These are phyloP conservation scores for Aegilops sharonensis DNA, from an alignment of 176 grass and related monocot species.

Conservation along the genomic window DNA sequence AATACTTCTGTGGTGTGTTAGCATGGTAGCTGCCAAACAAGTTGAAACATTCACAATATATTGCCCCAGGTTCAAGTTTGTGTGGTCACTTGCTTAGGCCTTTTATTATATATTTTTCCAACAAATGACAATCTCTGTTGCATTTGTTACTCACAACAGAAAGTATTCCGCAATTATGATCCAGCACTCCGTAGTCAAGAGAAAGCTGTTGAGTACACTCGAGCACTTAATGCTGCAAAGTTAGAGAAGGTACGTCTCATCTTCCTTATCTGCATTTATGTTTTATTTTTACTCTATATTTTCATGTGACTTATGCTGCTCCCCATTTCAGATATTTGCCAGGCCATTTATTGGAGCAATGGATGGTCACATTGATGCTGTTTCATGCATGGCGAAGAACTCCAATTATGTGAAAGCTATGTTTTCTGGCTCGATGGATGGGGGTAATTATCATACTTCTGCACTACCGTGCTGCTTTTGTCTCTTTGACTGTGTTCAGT, in stretches of 20 bases:
- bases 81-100: not conserved
- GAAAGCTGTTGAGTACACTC: slow-evolving; percentile 86
- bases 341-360: slow-evolving; percentile 95
- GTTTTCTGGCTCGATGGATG: slow-evolving; percentile 97
- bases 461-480: not conserved
- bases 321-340: slow-evolving; percentile 78
- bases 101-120: not conserved
- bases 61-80: not conserved
- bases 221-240: slow-evolving; percentile 93
- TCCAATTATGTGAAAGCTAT: slow-evolving; percentile 86
- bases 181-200: slow-evolving; percentile 77
- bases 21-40: not conserved
- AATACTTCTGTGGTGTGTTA: not conserved
- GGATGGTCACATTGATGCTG: slow-evolving; percentile 87
- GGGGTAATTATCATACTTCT: slow-evolving; percentile 58
- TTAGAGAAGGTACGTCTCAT: slow-evolving; percentile 63
- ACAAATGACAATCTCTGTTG: slow-evolving; percentile 9
- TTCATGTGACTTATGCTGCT: slow-evolving; percentile 4
- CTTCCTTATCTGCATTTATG: not conserved
- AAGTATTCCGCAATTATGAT: slow-evolving; percentile 95
- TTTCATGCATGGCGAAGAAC: slow-evolving; percentile 88
- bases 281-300: not conserved
- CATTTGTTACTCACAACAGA: slow-evolving; percentile 46
- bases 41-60: not conserved
- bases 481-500: not conserved